Conservation (phyloP, 2,329 filamentous ascomycete species). For the Ophiosphaerella korrae region DNA sequence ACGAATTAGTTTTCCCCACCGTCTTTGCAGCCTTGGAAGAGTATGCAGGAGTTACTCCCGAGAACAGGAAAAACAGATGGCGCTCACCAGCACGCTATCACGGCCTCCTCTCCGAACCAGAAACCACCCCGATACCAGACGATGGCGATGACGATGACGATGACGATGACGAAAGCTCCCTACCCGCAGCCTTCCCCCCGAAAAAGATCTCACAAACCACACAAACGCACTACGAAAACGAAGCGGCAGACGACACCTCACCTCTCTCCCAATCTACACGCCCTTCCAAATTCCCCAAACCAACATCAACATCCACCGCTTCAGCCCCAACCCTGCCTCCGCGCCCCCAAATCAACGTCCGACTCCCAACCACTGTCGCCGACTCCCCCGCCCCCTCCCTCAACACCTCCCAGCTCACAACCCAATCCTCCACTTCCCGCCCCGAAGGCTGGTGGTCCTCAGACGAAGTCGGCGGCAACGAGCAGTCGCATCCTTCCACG, state of each 20-base stretch:
- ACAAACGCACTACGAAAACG: constrained; percentile 12
- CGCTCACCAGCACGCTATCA: constrained; percentile 37
- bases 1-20: constrained; percentile 83
- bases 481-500: constrained; percentile 27
- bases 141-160: constrained; percentile 38
- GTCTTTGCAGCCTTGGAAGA: constrained; percentile 87
- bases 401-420: constrained; percentile 35
- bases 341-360: constrained; percentile 22
- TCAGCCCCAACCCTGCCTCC: constrained; percentile 17
- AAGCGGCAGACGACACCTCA: constrained; percentile 6
- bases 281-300: constrained; percentile 7
- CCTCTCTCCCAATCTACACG: constrained; percentile 6
- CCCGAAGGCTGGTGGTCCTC: constrained; percentile 49
- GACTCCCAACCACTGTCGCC: constrained; percentile 14
- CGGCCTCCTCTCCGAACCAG: constrained; percentile 31
- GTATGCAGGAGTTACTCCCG: constrained; percentile 49
- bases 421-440: constrained; percentile 35
- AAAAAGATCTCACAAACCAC: constrained; percentile 31
- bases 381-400: constrained; percentile 29
- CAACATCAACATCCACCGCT: constrained; percentile 8
- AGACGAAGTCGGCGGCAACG: constrained; percentile 44
- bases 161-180: constrained; percentile 34
- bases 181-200: constrained; percentile 22
- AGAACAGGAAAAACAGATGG: constrained; percentile 28
- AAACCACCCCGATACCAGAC: constrained; percentile 23